Evolutionary conservation across 495 filamentous ascomycete genomes (phyloP).

Genomic region (Hypoxylon perforatum): DNA sequence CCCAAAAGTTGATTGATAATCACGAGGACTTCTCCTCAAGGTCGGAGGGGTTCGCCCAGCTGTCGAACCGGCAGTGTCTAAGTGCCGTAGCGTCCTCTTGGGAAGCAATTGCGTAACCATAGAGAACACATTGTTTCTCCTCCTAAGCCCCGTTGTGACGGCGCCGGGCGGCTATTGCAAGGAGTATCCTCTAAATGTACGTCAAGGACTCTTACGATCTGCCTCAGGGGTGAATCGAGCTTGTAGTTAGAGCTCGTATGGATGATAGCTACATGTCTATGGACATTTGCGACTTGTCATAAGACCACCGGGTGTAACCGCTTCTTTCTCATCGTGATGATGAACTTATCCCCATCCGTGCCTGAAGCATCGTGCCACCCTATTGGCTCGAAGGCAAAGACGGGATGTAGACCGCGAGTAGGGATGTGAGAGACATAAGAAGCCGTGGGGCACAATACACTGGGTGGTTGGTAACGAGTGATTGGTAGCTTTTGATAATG

Average conservation of each 20-base stretch:
- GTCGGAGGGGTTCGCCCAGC: not conserved
- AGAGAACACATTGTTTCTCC: not conserved
- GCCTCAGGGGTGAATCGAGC: slow-evolving; percentile 4
- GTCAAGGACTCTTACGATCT: slow-evolving; percentile 7
- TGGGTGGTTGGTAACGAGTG: not conserved
- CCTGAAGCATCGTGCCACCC: not conserved
- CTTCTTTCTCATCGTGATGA: slow-evolving; percentile 1
- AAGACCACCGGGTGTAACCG: slow-evolving; percentile 21
- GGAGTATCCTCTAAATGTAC: not conserved
- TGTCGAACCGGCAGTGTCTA: not conserved
- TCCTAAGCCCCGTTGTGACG: not conserved
- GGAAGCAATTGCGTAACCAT: not conserved
- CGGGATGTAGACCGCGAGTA: slow-evolving; percentile 3
- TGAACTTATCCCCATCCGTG: slow-evolving; percentile 19
- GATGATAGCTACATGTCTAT: slow-evolving; percentile 4
- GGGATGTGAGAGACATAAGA: not conserved
- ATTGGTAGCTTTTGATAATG: slow-evolving; percentile 14
- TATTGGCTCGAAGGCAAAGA: slow-evolving; percentile 18
- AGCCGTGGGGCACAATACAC: slow-evolving; percentile 4
- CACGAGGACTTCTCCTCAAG: not conserved
- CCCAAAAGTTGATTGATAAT: slow-evolving; percentile 14
- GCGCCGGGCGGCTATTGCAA: not conserved
- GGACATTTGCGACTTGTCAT: slow-evolving; percentile 18
- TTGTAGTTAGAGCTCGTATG: slow-evolving; percentile 1
- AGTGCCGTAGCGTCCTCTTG: not conserved